phyloP scores from a whole-genome alignment of 371 early-diverging fungal species.

The Mucor saturninus region DNA sequence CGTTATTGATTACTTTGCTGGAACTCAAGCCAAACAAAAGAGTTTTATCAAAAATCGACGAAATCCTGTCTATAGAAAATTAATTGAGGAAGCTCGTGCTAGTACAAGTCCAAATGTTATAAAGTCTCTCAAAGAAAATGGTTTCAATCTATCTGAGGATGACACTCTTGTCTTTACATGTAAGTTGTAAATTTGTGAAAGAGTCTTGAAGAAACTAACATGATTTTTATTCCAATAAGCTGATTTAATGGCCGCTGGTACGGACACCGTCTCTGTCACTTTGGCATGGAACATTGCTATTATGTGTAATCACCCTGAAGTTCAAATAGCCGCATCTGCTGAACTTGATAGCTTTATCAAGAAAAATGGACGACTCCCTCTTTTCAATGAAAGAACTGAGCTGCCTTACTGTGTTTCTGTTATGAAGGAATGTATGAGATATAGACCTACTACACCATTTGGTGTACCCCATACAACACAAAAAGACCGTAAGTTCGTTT shows the following conservation, averaged over 20 bases:
- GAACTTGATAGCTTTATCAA: slow-evolving; percentile 18
- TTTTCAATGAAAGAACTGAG: slow-evolving; percentile 4
- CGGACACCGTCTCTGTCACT: slow-evolving; percentile 16
- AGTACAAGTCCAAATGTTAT: slow-evolving; percentile 1
- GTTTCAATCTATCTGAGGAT: neutral
- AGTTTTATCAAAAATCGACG: neutral
- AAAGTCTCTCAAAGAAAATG: slow-evolving; percentile 7
- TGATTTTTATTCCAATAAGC: slow-evolving; percentile 3
- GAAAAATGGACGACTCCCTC: slow-evolving; percentile 10
- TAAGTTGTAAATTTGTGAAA: neutral
- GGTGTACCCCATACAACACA: slow-evolving; percentile 12
- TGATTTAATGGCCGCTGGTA: slow-evolving; percentile 21
- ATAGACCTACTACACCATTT: slow-evolving; percentile 3
- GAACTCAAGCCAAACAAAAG: neutral
- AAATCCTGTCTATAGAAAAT: slow-evolving; percentile 2
- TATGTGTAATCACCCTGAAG: slow-evolving; percentile 11
- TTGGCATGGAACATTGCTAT: slow-evolving; percentile 15
- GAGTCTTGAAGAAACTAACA: neutral
- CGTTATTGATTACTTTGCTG: slow-evolving; percentile 1
- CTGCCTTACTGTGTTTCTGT: slow-evolving; percentile 12
- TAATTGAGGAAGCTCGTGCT: slow-evolving; percentile 5
- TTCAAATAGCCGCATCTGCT: slow-evolving; percentile 4
- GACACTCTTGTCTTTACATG: slow-evolving; percentile 3
- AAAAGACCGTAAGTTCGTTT: slow-evolving; percentile 12
- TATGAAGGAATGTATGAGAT: slow-evolving; percentile 16